phyloP scores from a whole-genome alignment of 495 filamentous ascomycete genomes.

The Aspergillus steynii region DNA sequence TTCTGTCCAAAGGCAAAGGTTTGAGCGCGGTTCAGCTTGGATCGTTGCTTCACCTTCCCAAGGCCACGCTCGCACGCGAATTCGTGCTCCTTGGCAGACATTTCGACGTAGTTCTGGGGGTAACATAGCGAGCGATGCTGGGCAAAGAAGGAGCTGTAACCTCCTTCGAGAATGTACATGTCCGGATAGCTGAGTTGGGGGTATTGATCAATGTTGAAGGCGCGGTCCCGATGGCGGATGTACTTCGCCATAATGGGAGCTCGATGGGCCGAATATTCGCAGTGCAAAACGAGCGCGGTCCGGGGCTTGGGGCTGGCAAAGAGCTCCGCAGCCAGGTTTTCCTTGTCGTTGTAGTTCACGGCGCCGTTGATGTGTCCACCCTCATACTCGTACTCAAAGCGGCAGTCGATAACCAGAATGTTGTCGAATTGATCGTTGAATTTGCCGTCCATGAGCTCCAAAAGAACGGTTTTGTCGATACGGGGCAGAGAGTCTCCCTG shows the following conservation, averaged over 20 bases:
- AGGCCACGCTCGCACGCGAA: constrained; percentile 91
- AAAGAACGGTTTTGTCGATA: constrained; percentile 75
- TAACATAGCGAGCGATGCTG: constrained; percentile 76
- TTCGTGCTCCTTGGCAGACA: constrained; percentile 86
- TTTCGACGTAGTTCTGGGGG: constrained; percentile 94
- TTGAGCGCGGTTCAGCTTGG: constrained; percentile 81
- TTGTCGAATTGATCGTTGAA: constrained; percentile 72
- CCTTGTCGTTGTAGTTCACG: constrained; percentile 95
- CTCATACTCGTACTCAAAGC: constrained; percentile 98
- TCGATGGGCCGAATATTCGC: constrained; percentile 96
- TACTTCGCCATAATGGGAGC: constrained; percentile 87
- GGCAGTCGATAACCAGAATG: constrained; percentile 87
- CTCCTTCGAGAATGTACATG: constrained; percentile 94
- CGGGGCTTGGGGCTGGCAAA: constrained; percentile 67
- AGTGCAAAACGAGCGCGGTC: constrained; percentile 89
- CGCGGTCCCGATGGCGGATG: constrained; percentile 83
- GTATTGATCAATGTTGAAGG: constrained; percentile 77
- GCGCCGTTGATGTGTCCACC: constrained; percentile 93
- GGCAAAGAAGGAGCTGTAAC: constrained; percentile 89
- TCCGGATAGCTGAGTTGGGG: constrained; percentile 90
- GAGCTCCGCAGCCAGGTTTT: constrained; percentile 72
- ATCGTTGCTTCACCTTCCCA: constrained; percentile 79
- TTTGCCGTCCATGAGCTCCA: constrained; percentile 84
- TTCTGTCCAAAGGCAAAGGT: constrained; percentile 90
- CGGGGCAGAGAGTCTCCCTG: constrained; percentile 82